Base-by-base conservation (phyloP, 805 yeast species). In the Candida corydali region DNA sequence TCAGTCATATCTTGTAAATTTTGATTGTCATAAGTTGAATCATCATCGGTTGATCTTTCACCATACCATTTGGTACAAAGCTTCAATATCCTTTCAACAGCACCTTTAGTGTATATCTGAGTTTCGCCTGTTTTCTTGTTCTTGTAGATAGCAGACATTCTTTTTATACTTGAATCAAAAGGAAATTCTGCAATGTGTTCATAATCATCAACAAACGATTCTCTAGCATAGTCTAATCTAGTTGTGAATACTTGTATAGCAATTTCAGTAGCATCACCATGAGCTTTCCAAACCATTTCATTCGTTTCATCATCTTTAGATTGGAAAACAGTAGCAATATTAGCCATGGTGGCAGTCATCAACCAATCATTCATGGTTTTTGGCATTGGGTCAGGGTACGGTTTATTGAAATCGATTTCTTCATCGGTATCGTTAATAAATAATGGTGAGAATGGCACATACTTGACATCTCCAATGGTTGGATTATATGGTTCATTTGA, bases 231-330 rank as follows among this genome's bases (percentile, higher is more conserved):
- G 20, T 70, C 71, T 42, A 81, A 61, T 49, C 88, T 73, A 9
- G 78, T 61, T 16, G 80, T 73, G 52, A 82, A 84, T 0, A 86
- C 91, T 51, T 85, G 91, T 43, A 86, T 81, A 3, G 95, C 94
- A 50, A 83, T 80, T 61, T 86, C 95, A 3, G 95, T 86, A 28
- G 95, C 91, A 54, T 86, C 95, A 41, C 95, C 95, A 52, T 47
- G 67, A 22, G 54, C 68, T 44, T 54, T 65, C 73, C 73, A 50
- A 34, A 45, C 57, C 42, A 55, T 36, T 29, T 59, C 60, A 4
- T 55, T 59, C 19, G 55, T 46, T 19, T 51, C 54, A 24, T 46
- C 56, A 38, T 64, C 61, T 31, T 45, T 47, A 16, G 59, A 17
- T 40, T 52, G 52, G 17, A 58, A 50, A 17, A 67, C 58, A n/a